These are phyloP conservation scores for Ostreobium quekettii DNA, from an alignment of 139 green algal species.

Conservation along the genomic window DNA sequence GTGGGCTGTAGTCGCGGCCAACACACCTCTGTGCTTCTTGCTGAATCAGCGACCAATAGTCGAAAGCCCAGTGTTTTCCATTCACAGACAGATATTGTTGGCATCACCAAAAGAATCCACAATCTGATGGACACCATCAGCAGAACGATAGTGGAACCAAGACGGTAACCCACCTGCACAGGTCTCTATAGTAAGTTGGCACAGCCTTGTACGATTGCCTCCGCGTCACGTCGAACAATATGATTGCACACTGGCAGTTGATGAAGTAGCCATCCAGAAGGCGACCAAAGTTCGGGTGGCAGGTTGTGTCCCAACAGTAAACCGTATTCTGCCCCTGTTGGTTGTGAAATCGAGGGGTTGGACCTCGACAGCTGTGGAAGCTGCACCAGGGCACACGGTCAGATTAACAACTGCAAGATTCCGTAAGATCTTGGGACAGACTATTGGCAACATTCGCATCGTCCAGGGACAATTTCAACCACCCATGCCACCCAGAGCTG, in stretches of 20 bases:
- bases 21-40: no score
- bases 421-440: no score
- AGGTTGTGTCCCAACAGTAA: constrained; percentile 99
- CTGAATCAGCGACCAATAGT: no score
- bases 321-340: constrained; percentile 92
- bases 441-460: background rate
- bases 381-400: no score
- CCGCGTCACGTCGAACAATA: constrained; percentile 99
- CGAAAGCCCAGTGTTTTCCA: no score
- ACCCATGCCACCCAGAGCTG: background rate
- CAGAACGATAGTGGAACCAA: no score
- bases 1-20: no score
- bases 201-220: constrained; percentile 99
- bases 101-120: no score
- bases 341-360: constrained; percentile 98
- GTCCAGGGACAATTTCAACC: background rate
- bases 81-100: no score
- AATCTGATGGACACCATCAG: no score
- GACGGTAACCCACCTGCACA: constrained; percentile 60
- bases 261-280: constrained; percentile 99
- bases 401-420: no score
- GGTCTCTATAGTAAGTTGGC: constrained; percentile 95
- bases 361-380: constrained; percentile 98
- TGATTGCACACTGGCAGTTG: constrained; percentile 98
- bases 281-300: constrained; percentile 96